Evolutionary conservation across 2,329 filamentous ascomycete species (phyloP), one percentile per base, ranked within the genome.

Genomic region (Colletotrichum acutatum): DNA sequence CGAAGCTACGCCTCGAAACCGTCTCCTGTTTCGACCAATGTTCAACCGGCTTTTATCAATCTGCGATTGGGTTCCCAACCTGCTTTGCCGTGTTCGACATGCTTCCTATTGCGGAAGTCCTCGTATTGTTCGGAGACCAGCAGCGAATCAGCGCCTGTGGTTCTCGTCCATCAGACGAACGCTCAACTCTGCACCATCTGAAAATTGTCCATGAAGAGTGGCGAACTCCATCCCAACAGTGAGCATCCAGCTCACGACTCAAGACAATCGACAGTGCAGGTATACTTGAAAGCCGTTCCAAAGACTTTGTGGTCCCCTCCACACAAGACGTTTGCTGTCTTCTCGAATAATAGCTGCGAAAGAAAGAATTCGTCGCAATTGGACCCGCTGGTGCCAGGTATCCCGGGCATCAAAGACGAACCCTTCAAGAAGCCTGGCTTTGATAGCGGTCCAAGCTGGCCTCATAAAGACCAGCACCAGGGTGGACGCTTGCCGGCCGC

Each of bases 401-500:
- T 60, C 59, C 59, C 42, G 16, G 32, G 19, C 32, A 65, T 24
- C 32, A 24, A 24, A 30, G 54, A 65, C 34, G 66, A 70, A 70
- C 66, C 53, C 59, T 14, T 59, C 66, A 9, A 7, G 42, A 67
- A 62, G 66, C 60, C 14, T 60, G 60, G 60, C 54, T 52, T 69
- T 28, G 42, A 34, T 11, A 30, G 66, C 46, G 70, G 60, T 56
- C 70, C 49, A 65, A 65, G 66, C 66, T 70, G 64, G 19, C 42
- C 54, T n/a, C 19, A 22, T 42, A 30, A 42, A 42, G 57, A 42
- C 67, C 46, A 22, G 24, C 52, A 52, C 57, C 32, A 28, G 62
- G 62, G 56, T 49, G 26, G 60, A 34, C 49, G 64, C 52, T 42
- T 71, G 69, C 64, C 68, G 34, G 68, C 68, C 68, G 68, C 64